These are phyloP conservation scores for Endothia cerciana DNA, from an alignment of 2,329 filamentous ascomycete genomes.

Conservation along the genomic window DNA sequence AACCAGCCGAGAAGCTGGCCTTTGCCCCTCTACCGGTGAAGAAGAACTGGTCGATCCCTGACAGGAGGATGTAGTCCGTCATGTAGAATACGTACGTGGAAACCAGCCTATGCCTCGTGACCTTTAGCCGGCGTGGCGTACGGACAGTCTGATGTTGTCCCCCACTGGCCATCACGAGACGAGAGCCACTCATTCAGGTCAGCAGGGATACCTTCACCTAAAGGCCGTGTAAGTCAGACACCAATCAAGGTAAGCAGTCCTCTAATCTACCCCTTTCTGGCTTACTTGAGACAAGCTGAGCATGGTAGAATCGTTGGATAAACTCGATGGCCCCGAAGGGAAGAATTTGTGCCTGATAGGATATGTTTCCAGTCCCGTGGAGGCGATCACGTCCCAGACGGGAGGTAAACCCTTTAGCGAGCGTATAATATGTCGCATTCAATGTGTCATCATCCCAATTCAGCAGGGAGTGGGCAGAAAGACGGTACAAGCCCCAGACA, in stretches of 20 bases:
- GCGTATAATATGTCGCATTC: background rate
- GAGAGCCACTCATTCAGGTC: constrained; percentile 1
- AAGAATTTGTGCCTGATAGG: background rate
- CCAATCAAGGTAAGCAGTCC: background rate
- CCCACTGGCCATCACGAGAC: background rate
- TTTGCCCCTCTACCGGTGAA: background rate
- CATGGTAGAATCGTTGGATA: background rate
- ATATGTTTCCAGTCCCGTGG: too few species aligned
- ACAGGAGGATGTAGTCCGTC: background rate
- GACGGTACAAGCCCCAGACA: background rate
- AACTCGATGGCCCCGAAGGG: background rate
- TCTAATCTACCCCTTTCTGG: background rate
- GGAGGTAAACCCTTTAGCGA: background rate
- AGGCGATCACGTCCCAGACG: too few species aligned
- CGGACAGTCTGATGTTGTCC: background rate
- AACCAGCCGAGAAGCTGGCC: background rate
- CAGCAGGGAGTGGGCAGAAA: background rate
- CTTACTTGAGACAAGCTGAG: background rate
- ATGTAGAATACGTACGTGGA: background rate
- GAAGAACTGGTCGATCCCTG: background rate
- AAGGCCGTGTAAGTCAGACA: background rate
- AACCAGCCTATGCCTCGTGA: background rate
- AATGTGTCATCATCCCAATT: background rate
- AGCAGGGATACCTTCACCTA: background rate
- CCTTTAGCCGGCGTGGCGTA: background rate